Evolutionary conservation across 2,329 filamentous ascomycete genomes (phyloP), one percentile per base, ranked within the genome.

Genomic region (Pyrenophora teres): DNA sequence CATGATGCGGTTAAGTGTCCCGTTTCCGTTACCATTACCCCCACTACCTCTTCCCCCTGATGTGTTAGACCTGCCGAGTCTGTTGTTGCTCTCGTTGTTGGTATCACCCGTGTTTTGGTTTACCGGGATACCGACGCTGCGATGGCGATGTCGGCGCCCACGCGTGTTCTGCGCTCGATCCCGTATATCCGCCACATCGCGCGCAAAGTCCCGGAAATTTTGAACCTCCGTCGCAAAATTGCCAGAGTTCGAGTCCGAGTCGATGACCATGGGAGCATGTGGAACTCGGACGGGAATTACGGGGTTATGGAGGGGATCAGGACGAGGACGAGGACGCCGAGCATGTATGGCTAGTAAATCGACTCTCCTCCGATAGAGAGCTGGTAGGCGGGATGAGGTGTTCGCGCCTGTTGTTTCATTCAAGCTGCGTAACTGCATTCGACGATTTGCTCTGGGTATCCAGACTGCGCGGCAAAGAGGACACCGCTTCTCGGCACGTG

Each of bases 391-490:
- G 19, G 19, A 19, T 19, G 19, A 5, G 19, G 19, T 19, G 5
- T 5, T 5, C 5, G 19, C 19, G 5, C 19, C 19, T 3, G 19
- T 3, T 19, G 19, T 3, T 19, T 19, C 19, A 5, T 19, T 19
- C 19, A 19, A 19, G 19, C 5, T 5, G 5, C 5, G 19, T 19
- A 19, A 3, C 3, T 19, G 3, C 5, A 5, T 19, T 19, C 3
- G 5, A 19, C 19, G 19, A 19, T 5, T 19, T 5, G 19, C 19
- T 5, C 19, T 19, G 6, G 42, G n/a, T 32, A 60, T 54, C 63
- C 63, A 68, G n/a, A 59, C 15, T 2, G 61, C 48, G 10, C 64
- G 59, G 38, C 64, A 67, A n/a, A 64, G 15, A 4, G 59, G 61
- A 41, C 64, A 65, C 13, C 33, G 56, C 48, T 61, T 65, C n/a